These are phyloP conservation scores for Heliophila coronopifolia DNA, from an alignment of 441 rosid species.

Conservation along the genomic window DNA sequence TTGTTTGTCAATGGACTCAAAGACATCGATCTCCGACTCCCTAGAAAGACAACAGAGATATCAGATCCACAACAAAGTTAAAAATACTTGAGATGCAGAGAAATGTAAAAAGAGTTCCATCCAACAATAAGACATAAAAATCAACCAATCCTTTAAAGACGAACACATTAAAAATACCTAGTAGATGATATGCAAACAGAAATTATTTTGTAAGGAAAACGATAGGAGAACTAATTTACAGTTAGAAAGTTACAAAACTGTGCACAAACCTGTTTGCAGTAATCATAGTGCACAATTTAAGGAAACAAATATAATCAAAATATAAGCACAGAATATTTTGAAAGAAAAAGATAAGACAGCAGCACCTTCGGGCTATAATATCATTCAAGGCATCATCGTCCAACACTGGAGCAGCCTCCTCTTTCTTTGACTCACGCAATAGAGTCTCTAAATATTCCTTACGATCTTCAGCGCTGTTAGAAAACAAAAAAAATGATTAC, in stretches of 20 bases:
- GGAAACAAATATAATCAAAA: not conserved
- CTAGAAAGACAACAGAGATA: constrained; percentile 35
- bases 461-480: constrained; percentile 88
- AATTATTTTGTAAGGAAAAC: not conserved
- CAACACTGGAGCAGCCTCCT: constrained; percentile 83
- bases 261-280: not conserved
- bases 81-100: constrained; percentile 2
- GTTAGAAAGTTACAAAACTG: not conserved
- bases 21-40: constrained; percentile 83
- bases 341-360: constrained; percentile 20
- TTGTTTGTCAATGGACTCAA: constrained; percentile 74
- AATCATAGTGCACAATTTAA: not conserved
- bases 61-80: constrained; percentile 13
- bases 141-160: not conserved
- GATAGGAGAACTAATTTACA: not conserved
- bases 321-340: not conserved
- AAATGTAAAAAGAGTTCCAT: not conserved
- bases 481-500: constrained; percentile 6
- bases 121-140: not conserved
- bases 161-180: not conserved
- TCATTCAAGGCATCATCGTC: constrained; percentile 83
- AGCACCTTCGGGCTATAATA: constrained; percentile 80
- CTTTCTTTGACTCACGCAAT: constrained; percentile 84
- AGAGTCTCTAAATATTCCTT: constrained; percentile 87
- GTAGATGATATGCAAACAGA: not conserved